phyloP scores from a whole-genome alignment of 495 filamentous ascomycete genomes.

The Neurospora terricola region DNA sequence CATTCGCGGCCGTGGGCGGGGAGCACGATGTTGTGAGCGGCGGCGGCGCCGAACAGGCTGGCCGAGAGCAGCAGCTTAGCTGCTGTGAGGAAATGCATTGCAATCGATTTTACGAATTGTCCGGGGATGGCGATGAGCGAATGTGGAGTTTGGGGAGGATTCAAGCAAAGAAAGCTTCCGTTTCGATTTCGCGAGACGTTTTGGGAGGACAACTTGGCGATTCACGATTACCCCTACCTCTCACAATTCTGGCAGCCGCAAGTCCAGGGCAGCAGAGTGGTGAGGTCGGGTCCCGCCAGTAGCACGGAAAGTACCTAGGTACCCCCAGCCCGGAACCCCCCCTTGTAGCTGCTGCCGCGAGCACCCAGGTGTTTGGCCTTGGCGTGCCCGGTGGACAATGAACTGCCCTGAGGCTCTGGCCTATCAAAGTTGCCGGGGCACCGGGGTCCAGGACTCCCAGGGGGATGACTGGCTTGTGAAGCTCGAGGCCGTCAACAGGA shows the following conservation, averaged over 20 bases:
- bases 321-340: neutral
- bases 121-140: neutral
- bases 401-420: neutral
- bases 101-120: neutral
- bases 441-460: neutral
- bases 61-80: constrained; percentile 54
- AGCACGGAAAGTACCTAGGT: neutral
- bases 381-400: neutral
- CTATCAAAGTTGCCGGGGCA: neutral
- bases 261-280: neutral
- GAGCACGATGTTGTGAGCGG: constrained; percentile 92
- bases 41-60: constrained; percentile 49
- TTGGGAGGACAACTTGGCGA: constrained; percentile 20
- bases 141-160: constrained; percentile 5
- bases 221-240: constrained; percentile 4
- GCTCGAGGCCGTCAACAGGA: neutral
- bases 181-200: constrained; percentile 14
- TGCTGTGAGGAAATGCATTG: constrained; percentile 25
- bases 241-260: neutral
- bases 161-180: constrained; percentile 1
- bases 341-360: neutral
- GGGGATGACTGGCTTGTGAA: neutral
- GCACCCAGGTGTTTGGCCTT: neutral
- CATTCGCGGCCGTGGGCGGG: constrained; percentile 86
- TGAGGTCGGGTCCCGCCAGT: neutral